phyloP scores from a whole-genome alignment of 805 yeast species.

The Wickerhamiella lipophila region DNA sequence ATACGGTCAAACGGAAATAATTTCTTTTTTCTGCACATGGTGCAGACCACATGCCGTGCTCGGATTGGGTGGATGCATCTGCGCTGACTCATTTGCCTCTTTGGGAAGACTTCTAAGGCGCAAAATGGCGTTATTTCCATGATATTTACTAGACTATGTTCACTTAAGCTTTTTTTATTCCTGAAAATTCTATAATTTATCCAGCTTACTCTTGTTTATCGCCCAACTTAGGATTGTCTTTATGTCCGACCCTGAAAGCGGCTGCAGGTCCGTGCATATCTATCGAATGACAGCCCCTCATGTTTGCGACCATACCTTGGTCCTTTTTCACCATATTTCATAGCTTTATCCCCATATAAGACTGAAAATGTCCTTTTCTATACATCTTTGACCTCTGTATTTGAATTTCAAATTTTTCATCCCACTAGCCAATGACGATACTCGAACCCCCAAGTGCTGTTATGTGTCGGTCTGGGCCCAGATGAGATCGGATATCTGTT shows the following conservation, averaged over 20 bases:
- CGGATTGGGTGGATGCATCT: constrained; percentile 13
- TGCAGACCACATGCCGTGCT: constrained; percentile 14
- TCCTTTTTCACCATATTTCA: too few species aligned
- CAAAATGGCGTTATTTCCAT: not conserved
- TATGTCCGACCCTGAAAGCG: not conserved
- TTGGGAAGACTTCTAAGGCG: not conserved
- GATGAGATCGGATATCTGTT: not conserved
- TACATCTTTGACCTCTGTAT: not conserved
- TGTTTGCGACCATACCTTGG: too few species aligned
- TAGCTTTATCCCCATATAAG: too few species aligned
- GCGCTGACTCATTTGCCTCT: constrained; percentile 7
- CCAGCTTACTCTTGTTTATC: not conserved
- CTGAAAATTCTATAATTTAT: not conserved
- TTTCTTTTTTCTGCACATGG: constrained; percentile 15
- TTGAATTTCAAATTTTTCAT: constrained; percentile 1
- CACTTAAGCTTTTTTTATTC: not conserved
- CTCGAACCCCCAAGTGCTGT: not conserved
- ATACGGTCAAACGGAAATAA: constrained; percentile 13
- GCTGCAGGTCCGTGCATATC: constrained; percentile 2
- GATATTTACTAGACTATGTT: too few species aligned
- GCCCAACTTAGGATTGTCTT: not conserved
- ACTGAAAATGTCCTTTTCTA: too few species aligned
- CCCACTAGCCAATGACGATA: constrained; percentile 3
- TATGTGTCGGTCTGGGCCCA: constrained; percentile 2
- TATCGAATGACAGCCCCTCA: too few species aligned